Base-by-base conservation (phyloP, 164 flowering plant genomes). In the Vitis vinifera region DNA sequence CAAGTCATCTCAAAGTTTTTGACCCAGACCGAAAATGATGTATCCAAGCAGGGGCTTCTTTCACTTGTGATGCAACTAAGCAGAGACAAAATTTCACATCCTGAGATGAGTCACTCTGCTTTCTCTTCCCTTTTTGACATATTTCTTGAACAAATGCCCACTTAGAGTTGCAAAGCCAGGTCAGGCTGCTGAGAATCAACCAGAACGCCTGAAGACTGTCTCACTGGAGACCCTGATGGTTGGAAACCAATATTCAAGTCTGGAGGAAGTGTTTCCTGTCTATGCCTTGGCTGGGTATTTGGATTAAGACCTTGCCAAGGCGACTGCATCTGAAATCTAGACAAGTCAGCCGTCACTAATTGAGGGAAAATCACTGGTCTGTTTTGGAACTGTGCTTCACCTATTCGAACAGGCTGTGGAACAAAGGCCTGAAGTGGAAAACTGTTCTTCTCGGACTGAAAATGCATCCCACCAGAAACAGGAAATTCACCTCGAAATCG, bases 161-260 rank as follows among this genome's bases (percentile, higher is more conserved):
- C 15, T 84, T 75, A 94, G 63, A 95, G 97, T 70, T 95, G 99
- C 83, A 95, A 83, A 62, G 98, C 99, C 30, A 95, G 84, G 74
- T 93, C 99, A 50, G 99, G 99, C 71, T 88, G 97, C 82, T 92
- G 99, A 29, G 97, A 86, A 59, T 94, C 97, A 50, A 81, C 85
- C 51, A 75, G 64, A 12, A 80, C 71, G 16, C 90, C 82, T 9
- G 93, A 79, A 19, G 89, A 75, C 65, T 87, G 98, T 75, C 73
- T 81, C 23, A 73, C 93, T 0, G 97, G 97, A 52, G 98, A 93
- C 47, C 82, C 92, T 3, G 94, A 82, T 14, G 91, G 75, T 76
- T 88, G 99, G 78, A 87, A 89, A 55, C 89, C 82, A 62, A 93
- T 85, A 68, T 95, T 95, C 81, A 95, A 77, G 75, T 95, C 99